These are phyloP conservation scores for Nosema granulosis DNA, from an alignment of 371 early-diverging fungal genomes.

Conservation along the genomic window DNA sequence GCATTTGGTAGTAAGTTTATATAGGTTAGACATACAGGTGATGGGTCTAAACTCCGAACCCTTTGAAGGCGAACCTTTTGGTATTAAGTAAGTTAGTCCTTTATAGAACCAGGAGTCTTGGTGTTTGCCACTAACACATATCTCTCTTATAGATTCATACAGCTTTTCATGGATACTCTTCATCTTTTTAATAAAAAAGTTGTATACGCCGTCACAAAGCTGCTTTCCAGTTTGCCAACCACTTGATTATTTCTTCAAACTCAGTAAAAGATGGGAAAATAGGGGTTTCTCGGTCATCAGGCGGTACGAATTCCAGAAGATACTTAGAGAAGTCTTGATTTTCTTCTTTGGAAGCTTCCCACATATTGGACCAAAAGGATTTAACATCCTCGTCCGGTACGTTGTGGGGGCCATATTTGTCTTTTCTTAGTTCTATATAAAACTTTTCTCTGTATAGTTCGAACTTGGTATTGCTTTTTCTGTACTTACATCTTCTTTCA, in stretches of 20 bases:
- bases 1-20: slow-evolving; percentile 28
- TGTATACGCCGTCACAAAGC: background rate
- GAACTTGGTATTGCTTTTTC: background rate
- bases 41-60: slow-evolving; percentile 21
- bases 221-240: background rate
- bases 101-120: slow-evolving; percentile 20
- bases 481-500: background rate
- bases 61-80: background rate
- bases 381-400: background rate
- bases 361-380: background rate
- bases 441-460: background rate
- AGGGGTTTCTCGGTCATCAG: background rate
- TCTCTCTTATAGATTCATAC: background rate
- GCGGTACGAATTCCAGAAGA: background rate
- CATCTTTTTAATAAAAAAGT: slow-evolving; percentile 4
- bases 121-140: background rate
- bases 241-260: background rate
- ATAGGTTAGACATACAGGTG: slow-evolving; percentile 33
- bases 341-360: background rate
- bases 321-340: background rate
- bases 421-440: background rate
- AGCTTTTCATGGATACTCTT: background rate
- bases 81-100: slow-evolving; percentile 9
- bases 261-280: background rate
- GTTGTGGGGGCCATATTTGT: background rate